Percentiles rank a stretch among this genome's conserved stretches.
Conservation (phyloP, 176 grass and related monocot species). For the Puya raimondii region DNA sequence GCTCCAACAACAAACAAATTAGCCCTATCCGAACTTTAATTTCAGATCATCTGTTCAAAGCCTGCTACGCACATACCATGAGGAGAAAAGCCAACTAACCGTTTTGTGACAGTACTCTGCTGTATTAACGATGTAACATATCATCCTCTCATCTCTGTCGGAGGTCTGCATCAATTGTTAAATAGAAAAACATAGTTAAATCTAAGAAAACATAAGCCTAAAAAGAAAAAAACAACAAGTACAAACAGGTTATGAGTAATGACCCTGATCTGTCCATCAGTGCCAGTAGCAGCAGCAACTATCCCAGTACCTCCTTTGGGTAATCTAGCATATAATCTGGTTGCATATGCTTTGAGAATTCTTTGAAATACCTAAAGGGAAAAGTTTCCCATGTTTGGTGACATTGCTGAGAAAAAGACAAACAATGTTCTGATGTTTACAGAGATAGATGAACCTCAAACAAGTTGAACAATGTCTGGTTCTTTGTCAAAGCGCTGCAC, state of each 20-base stretch:
- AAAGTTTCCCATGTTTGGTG: background rate
- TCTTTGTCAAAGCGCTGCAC: constrained; percentile 94
- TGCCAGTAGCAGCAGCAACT: constrained; percentile 95
- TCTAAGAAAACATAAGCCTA: background rate
- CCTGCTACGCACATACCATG: constrained; percentile 1
- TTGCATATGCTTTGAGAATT: constrained; percentile 90
- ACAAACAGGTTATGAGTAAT: background rate
- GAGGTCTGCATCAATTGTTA: constrained; percentile 65
- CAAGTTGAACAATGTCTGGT: constrained; percentile 86
- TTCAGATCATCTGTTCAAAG: constrained; percentile 12
- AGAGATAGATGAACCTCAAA: constrained; percentile 47
- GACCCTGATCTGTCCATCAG: constrained; percentile 93
- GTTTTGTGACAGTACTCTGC: constrained; percentile 98
- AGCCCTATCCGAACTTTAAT: constrained; percentile 4
- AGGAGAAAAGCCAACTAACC: constrained; percentile 37
- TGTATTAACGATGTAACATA: constrained; percentile 96
- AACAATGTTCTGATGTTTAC: background rate
- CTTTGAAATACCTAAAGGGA: constrained; percentile 83
- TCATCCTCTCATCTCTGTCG: constrained; percentile 91
- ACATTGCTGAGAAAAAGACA: too few species aligned
- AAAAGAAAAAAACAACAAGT: background rate
- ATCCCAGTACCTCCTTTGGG: constrained; percentile 93
- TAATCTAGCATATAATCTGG: constrained; percentile 70
- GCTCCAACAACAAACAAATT: constrained; percentile 5
- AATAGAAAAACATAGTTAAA: constrained; percentile 17